Percentiles rank a stretch among this genome's conserved stretches.
Evolutionary conservation across 176 grass and related monocot species (phyloP).

Genomic region (Avena atlantica): DNA sequence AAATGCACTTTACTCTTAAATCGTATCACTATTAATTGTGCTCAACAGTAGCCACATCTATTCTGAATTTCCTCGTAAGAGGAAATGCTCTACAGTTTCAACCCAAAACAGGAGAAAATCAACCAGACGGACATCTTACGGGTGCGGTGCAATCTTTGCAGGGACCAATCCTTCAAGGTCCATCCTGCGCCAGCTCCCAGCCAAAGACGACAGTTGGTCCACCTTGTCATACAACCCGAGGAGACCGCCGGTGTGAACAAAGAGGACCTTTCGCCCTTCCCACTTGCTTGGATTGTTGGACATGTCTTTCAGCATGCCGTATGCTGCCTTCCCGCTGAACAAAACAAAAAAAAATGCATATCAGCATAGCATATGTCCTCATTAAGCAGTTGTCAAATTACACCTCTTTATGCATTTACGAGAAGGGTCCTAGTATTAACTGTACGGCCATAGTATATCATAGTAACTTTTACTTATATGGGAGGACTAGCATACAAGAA

Average conservation of each 20-base stretch:
- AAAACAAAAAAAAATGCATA: too few relatives aligned
- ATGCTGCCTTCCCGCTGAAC: conserved; percentile 72
- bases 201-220: neutral
- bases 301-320: conserved; percentile 83
- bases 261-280: conserved; percentile 12
- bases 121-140: neutral
- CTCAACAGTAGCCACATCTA: too few relatives aligned
- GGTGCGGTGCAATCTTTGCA: neutral
- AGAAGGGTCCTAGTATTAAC: neutral
- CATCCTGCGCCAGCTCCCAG: neutral
- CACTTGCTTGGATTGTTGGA: conserved; percentile 15
- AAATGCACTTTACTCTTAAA: too few relatives aligned
- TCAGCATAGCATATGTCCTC: conserved; percentile 23
- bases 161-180: neutral
- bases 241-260: neutral
- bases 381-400: neutral
- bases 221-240: conserved; percentile 7
- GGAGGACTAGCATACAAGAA: neutral
- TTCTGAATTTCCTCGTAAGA: neutral
- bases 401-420: neutral
- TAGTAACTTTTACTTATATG: neutral
- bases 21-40: too few relatives aligned
- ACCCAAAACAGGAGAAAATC: neutral
- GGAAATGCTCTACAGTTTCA: neutral
- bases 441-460: conserved; percentile 1